Evolutionary conservation across 352 stramenopile species (phyloP).

Genomic region (Discostella stelligera): DNA sequence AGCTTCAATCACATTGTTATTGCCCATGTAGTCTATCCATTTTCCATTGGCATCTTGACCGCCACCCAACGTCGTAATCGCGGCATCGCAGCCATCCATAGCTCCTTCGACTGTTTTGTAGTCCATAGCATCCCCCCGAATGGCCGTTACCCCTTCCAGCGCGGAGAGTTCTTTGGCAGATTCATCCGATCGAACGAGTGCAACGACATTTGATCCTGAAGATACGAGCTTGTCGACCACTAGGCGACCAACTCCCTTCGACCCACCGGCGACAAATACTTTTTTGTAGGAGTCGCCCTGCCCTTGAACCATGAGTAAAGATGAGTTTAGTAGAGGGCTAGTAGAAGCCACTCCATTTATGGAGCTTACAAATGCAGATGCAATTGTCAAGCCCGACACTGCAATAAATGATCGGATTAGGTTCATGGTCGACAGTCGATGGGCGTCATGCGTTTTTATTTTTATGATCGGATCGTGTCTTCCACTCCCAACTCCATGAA

Average conservation of each 20-base stretch:
- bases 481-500: too few relatives aligned
- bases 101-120: constrained; percentile 83
- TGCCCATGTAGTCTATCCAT: constrained; percentile 83
- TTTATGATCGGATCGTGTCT: too few relatives aligned
- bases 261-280: constrained; percentile 79
- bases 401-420: constrained; percentile 19
- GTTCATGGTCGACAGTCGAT: constrained; percentile 13
- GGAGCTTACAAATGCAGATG: constrained; percentile 28
- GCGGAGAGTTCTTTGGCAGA: constrained; percentile 48
- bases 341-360: constrained; percentile 6
- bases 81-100: constrained; percentile 85
- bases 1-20: constrained; percentile 86
- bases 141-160: constrained; percentile 66
- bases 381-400: constrained; percentile 12
- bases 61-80: constrained; percentile 83
- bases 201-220: constrained; percentile 57
- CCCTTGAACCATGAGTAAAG: constrained; percentile 30
- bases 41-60: constrained; percentile 43
- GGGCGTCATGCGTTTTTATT: neutral
- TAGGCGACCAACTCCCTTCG: constrained; percentile 64
- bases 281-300: constrained; percentile 65
- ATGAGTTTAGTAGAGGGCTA: constrained; percentile 5
- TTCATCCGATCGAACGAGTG: constrained; percentile 64
- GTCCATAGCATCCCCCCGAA: constrained; percentile 83
- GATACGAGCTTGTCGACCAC: constrained; percentile 66